Conservation (phyloP, 352 stramenopile species). For the Globisporangium nodosum region DNA sequence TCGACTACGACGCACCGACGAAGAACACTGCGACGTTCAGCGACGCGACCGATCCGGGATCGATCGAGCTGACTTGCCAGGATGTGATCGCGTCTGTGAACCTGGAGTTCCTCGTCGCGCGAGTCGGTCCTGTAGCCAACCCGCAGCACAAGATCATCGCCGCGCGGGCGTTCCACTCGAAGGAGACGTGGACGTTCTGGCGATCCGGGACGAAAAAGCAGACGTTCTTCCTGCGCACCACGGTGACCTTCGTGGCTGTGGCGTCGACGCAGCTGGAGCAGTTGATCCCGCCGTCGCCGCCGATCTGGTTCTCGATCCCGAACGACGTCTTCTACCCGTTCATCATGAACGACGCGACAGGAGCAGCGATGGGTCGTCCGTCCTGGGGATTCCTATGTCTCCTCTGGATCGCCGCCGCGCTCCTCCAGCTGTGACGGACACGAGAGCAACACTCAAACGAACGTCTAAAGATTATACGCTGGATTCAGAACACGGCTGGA, state of each 20-base stretch:
- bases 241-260: slow-evolving; percentile 26
- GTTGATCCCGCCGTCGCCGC: slow-evolving; percentile 28
- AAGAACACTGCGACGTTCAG: slow-evolving; percentile 16
- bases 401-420: slow-evolving; percentile 1
- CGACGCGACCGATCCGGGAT: slow-evolving; percentile 13
- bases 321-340: slow-evolving; percentile 53
- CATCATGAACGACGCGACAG: slow-evolving; percentile 16
- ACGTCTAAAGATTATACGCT: background rate
- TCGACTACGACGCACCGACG: slow-evolving; percentile 32
- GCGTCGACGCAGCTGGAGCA: slow-evolving; percentile 16
- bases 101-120: slow-evolving; percentile 37
- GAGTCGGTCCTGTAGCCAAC: slow-evolving; percentile 20
- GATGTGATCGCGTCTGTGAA: slow-evolving; percentile 22
- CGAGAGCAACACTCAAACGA: background rate
- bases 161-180: slow-evolving; percentile 23
- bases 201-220: slow-evolving; percentile 7
- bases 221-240: slow-evolving; percentile 28
- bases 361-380: background rate
- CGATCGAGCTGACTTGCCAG: slow-evolving; percentile 22
- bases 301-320: slow-evolving; percentile 50
- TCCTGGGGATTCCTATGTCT: background rate
- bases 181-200: slow-evolving; percentile 34
- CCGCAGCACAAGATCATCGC: slow-evolving; percentile 43
- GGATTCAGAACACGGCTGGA: background rate
- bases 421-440: background rate